Evolutionary conservation across 129 eudicot genomes (phyloP), one percentile per base, ranked within the genome.

Genomic region (Flaveria sonorensis): DNA sequence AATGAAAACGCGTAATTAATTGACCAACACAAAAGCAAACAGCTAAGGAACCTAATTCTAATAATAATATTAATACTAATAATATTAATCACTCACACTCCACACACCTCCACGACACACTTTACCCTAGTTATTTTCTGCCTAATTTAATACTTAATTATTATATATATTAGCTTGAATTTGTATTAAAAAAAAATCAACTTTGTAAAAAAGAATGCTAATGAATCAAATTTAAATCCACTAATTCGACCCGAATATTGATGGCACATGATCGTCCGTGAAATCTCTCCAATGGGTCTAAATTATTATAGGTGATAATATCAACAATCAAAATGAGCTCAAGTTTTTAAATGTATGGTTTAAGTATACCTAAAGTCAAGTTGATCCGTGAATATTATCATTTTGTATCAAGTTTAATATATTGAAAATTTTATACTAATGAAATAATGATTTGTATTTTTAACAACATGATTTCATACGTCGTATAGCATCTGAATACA

Each of bases 1-100:
- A 32, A 76, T 76, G 56, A 48, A 76, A 68, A 10, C 81, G 81
- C 81, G 74, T 76, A 52, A 32, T 76, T 21, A 8, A 76, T 76
- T 51, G 66, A 76, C 74, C 81, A 66, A 50, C 65, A 62, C 78
- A 59, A 11, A 72, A 56, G 43, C 15, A 45, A 75, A 75, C 81
- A 76, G 74, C 73, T 66, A 74, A 43, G 36, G 23, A 51, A 15
- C 76, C 46, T 71, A 46, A 69, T 46, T 40, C 15, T 68, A 45
- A 24, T 28, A 52, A 30, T 50, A 65, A 36, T 53, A 32, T 12
- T 26, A 26, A 1, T 26, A 26, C 0, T 26, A 26, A 26, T 26
- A 26, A 24, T 24, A 30, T 30, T 59, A 4, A 52, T 51, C 81
- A 70, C 26, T 40, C n/a, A 76, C 80, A 65, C 80, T 56, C 77